Evolutionary conservation across 495 filamentous ascomycete species (phyloP).

Genomic region (Penicillium riverlandense): DNA sequence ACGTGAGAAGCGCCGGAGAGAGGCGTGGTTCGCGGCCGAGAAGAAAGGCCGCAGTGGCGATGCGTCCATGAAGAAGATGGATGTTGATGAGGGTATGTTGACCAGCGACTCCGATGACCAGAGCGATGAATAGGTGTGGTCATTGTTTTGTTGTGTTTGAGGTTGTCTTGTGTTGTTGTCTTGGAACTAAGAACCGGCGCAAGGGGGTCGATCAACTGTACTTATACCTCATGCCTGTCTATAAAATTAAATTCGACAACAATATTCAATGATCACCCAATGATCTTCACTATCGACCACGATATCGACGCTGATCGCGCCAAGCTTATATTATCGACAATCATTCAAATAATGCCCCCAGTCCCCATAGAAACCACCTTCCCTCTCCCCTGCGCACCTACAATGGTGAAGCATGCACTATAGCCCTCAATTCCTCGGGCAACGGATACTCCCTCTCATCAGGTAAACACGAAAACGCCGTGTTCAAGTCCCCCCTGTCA

Average conservation of each 20-base stretch:
- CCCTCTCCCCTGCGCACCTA: background rate
- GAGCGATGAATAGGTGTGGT: conserved; percentile 21
- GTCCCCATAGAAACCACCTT: background rate
- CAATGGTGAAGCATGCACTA: conserved; percentile 2
- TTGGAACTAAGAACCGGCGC: background rate
- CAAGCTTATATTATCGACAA: too few relatives aligned
- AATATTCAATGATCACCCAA: too few relatives aligned
- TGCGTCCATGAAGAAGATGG: conserved; percentile 28
- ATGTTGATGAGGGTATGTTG: conserved; percentile 24
- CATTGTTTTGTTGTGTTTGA: background rate
- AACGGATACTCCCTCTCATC: conserved; percentile 40
- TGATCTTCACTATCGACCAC: background rate
- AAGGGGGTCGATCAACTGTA: background rate
- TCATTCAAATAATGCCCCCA: too few relatives aligned
- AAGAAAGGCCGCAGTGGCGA: conserved; percentile 41
- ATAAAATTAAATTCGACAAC: too few relatives aligned
- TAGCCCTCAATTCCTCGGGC: conserved; percentile 21
- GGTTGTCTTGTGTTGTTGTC: background rate
- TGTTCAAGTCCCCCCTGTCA: conserved; percentile 27
- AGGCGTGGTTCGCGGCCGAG: conserved; percentile 41
- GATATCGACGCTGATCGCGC: background rate
- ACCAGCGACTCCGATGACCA: conserved; percentile 36
- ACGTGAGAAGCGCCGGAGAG: conserved; percentile 27
- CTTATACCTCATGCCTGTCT: too few relatives aligned
- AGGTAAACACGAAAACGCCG: conserved; percentile 33